A percentile compares a stretch with the other conserved stretches of the same genome.
Evolutionary conservation across 495 filamentous ascomycete genomes (phyloP).

Genomic region (Podospora appendiculata): DNA sequence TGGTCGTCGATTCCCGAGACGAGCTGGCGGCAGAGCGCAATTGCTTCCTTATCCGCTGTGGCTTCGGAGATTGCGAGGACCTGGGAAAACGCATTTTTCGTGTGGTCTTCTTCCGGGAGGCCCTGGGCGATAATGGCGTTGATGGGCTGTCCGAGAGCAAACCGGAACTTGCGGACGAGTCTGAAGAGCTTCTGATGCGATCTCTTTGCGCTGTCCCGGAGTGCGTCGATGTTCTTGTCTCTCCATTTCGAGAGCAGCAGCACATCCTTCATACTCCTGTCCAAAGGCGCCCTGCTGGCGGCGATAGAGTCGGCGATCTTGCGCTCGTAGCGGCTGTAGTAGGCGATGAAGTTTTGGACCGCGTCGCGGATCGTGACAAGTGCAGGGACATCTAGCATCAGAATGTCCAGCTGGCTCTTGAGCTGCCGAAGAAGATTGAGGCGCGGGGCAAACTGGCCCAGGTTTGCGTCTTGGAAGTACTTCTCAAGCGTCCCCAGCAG

Average conservation of each 20-base stretch:
- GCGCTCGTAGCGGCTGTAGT: constrained; percentile 61
- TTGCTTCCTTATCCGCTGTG: constrained; percentile 36
- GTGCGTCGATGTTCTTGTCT: constrained; percentile 84
- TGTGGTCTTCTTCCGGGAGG: constrained; percentile 46
- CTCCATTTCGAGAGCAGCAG: constrained; percentile 90
- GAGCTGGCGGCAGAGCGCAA: constrained; percentile 42
- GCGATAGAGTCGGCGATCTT: constrained; percentile 53
- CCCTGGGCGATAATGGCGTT: constrained; percentile 55
- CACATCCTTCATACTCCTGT: constrained; percentile 83
- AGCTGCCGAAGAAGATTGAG: constrained; percentile 68
- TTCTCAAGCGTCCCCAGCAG: constrained; percentile 62
- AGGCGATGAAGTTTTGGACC: constrained; percentile 67
- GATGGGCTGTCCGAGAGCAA: constrained; percentile 63
- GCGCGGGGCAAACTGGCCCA: constrained; percentile 73
- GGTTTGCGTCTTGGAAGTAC: constrained; percentile 65
- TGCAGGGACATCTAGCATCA: constrained; percentile 44
- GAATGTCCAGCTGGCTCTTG: constrained; percentile 50
- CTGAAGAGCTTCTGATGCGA: constrained; percentile 92
- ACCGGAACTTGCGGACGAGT: constrained; percentile 80
- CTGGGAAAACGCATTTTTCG: neutral
- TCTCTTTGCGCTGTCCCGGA: constrained; percentile 78
- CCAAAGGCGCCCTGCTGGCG: constrained; percentile 56
- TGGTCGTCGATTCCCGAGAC: constrained; percentile 50
- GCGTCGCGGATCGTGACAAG: constrained; percentile 50
- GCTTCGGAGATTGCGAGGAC: constrained; percentile 14